phyloP scores from a whole-genome alignment of 345 rosid species.

The Murraya koenigii region DNA sequence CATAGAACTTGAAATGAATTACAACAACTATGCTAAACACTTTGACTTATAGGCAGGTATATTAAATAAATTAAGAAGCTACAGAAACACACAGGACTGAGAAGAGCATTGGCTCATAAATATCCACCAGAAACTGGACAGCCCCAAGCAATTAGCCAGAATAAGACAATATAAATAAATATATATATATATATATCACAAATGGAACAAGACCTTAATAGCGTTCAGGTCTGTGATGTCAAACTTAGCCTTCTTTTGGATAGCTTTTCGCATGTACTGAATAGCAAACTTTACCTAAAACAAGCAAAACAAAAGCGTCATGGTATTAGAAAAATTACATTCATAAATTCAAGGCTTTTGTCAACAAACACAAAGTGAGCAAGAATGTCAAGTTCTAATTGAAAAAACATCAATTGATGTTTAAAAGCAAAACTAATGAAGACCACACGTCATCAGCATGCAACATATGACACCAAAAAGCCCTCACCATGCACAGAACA shows the following conservation, averaged over 20 bases:
- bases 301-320: constrained; percentile 7
- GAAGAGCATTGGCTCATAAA: background rate
- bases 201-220: constrained; percentile 54
- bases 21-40: background rate
- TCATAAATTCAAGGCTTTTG: background rate
- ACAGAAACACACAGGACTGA: background rate
- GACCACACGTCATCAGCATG: background rate
- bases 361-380: background rate
- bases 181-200: too few species aligned
- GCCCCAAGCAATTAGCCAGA: constrained; percentile 4
- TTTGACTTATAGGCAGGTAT: background rate
- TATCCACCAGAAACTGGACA: background rate
- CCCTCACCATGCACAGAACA: background rate
- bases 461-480: background rate
- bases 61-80: background rate
- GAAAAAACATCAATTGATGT: background rate
- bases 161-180: background rate
- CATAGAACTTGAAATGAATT: background rate
- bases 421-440: background rate
- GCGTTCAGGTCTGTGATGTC: constrained; percentile 76
- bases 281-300: constrained; percentile 90
- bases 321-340: background rate
- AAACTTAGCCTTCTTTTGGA: constrained; percentile 85
- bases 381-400: background rate
- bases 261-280: constrained; percentile 71